phyloP scores from a whole-genome alignment of 1,284 basidiomycete species.

The Schizophyllum commune region DNA sequence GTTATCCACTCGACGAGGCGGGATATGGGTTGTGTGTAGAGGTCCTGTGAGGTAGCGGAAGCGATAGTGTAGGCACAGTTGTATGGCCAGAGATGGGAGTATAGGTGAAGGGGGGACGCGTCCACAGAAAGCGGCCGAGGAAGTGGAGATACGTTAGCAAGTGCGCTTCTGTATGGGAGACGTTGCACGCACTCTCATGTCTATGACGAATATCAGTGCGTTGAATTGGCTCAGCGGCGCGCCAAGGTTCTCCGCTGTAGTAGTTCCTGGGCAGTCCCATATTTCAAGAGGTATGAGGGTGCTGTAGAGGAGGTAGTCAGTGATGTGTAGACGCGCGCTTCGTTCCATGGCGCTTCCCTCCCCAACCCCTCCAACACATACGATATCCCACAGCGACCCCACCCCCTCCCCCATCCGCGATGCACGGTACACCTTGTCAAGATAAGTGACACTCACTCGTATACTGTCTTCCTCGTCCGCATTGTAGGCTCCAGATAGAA shows the following conservation, averaged over 20 bases:
- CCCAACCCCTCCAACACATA: background rate
- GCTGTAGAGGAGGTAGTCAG: slow-evolving; percentile 32
- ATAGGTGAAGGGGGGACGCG: slow-evolving; percentile 2
- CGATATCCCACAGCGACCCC: background rate
- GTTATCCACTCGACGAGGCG: slow-evolving; percentile 75
- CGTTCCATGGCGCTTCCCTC: background rate
- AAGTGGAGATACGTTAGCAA: background rate
- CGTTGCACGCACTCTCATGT: slow-evolving; percentile 69
- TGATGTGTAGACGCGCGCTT: background rate
- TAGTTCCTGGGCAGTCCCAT: slow-evolving; percentile 91
- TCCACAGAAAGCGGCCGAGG: background rate
- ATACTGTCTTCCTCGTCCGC: slow-evolving; percentile 65
- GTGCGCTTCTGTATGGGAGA: background rate
- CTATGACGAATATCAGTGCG: slow-evolving; percentile 91
- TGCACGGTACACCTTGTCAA: background rate
- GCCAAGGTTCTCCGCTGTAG: slow-evolving; percentile 69
- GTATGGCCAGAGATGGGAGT: background rate
- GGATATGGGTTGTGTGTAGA: slow-evolving; percentile 70
- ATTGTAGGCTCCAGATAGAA: slow-evolving; percentile 89
- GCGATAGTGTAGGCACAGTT: too few relatives aligned
- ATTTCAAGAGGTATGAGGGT: slow-evolving; percentile 89
- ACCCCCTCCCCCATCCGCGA: too few relatives aligned
- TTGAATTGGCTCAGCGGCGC: slow-evolving; percentile 69
- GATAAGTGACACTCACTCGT: slow-evolving; percentile 58
- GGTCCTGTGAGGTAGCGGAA: slow-evolving; percentile 48